These are phyloP conservation scores for Fraxinus ornus DNA, from an alignment of 305 asterid genomes.

Conservation along the genomic window DNA sequence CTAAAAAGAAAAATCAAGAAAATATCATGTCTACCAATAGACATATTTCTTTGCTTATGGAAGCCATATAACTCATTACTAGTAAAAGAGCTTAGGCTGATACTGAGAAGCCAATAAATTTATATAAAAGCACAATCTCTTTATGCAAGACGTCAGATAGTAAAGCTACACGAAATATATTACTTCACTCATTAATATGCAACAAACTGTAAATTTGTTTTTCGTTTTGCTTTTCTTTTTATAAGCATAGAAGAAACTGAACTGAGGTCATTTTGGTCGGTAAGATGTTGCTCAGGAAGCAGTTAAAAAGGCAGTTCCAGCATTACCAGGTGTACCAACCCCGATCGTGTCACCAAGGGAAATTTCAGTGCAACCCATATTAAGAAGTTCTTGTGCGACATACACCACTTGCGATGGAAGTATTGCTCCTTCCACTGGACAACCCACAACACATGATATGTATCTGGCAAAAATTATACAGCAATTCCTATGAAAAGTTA, in stretches of 20 bases:
- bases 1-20: background rate
- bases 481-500: conserved; percentile 10
- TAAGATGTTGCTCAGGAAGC: background rate
- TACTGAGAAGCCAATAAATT: background rate
- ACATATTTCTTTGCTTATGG: background rate
- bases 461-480: conserved; percentile 51
- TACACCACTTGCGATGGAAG: conserved; percentile 76
- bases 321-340: conserved; percentile 91
- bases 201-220: background rate
- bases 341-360: conserved; percentile 96
- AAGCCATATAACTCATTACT: background rate
- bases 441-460: conserved; percentile 84
- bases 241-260: background rate
- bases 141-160: background rate
- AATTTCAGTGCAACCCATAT: conserved; percentile 87
- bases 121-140: background rate
- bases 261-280: background rate
- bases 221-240: background rate
- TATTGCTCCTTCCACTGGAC: conserved; percentile 87
- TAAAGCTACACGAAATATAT: background rate
- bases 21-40: background rate
- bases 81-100: background rate
- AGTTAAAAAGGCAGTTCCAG: conserved; percentile 8
- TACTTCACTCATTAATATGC: background rate
- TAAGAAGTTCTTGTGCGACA: conserved; percentile 73